Evolutionary conservation across 805 yeast genomes (phyloP), one percentile per base, ranked within the genome.

Genomic region (Teunomyces stri): DNA sequence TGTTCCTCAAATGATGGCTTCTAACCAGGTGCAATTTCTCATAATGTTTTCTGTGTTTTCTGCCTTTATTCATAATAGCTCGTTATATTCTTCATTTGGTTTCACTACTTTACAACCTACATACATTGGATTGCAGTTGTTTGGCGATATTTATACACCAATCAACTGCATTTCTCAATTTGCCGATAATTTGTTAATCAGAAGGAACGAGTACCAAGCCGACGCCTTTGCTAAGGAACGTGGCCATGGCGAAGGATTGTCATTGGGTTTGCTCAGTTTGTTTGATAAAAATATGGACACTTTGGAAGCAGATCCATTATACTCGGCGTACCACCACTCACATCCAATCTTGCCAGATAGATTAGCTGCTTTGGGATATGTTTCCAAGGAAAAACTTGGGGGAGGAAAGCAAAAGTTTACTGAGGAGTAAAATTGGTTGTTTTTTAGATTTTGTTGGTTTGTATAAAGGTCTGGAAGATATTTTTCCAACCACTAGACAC

Each of bases 291-390:
- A 94, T 67, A 78, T 94, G 62, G 76, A 88, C 48, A 79, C 90
- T n/a, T 78, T 89, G 73, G 89, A 86, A 61, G 95, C 94, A 22
- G 97, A 94, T 64, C 81, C 91, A 80, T 76, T 90, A 54, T 94
- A 84, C 68, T 86, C 96, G 16, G 84, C 94, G 38, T 92, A 89
- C 68, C 89, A 85, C 62, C 85, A 87, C 68, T 85, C 92, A 43
- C 99, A 94, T 59, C 99, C 99, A 43, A 87, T 88, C 47, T 69
- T 92, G 58, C 82, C 92, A 12, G 98, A 94, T 72, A 84, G 99
- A 73, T 76, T 94, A 57, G 64, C 72, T 41, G 96, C 96, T 5
- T 75, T 94, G 50, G 85, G 82, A 20, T 72, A 72, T 52, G 64
- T 69, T 27, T 68, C 76, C 5, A 65, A 64, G 42, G 69, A 69